These are phyloP conservation scores for Schizosaccharomyces osmophilus DNA, from an alignment of 805 yeast genomes.

Conservation along the genomic window DNA sequence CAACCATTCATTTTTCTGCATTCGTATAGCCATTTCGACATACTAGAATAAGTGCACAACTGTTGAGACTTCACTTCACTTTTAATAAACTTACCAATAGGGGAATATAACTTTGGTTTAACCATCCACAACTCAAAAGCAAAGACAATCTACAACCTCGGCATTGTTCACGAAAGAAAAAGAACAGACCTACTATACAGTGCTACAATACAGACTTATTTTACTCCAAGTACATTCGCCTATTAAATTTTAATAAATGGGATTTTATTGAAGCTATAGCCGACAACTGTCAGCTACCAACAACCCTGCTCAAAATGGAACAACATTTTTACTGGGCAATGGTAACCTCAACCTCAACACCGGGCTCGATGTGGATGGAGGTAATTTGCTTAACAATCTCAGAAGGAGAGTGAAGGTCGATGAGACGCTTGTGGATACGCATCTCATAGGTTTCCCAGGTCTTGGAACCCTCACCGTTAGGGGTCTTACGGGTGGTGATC, in stretches of 20 bases:
- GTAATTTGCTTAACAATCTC: constrained; percentile 82
- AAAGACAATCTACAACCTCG: too few relatives aligned
- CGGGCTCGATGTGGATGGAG: constrained; percentile 94
- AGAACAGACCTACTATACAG: too few relatives aligned
- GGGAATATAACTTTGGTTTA: too few relatives aligned
- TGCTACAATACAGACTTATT: too few relatives aligned
- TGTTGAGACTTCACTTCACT: too few relatives aligned
- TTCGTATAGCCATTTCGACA: too few relatives aligned
- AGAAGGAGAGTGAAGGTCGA: constrained; percentile 94
- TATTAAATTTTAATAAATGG: not conserved
- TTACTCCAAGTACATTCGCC: too few relatives aligned
- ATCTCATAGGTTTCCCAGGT: constrained; percentile 98
- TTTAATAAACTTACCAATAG: too few relatives aligned
- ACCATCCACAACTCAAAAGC: too few relatives aligned
- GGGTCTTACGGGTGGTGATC: constrained; percentile 99
- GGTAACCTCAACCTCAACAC: constrained; percentile 49
- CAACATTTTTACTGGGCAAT: constrained; percentile 6
- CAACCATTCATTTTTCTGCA: too few relatives aligned
- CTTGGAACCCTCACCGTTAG: constrained; percentile 99
- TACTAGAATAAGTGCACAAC: too few relatives aligned
- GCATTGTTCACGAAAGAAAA: too few relatives aligned
- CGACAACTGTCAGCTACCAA: not conserved
- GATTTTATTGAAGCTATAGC: not conserved
- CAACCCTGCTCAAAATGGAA: not conserved
- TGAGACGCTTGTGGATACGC: constrained; percentile 99